These are phyloP conservation scores for Vigna unguiculata DNA, from an alignment of 306 rosid genomes.

Conservation along the genomic window DNA sequence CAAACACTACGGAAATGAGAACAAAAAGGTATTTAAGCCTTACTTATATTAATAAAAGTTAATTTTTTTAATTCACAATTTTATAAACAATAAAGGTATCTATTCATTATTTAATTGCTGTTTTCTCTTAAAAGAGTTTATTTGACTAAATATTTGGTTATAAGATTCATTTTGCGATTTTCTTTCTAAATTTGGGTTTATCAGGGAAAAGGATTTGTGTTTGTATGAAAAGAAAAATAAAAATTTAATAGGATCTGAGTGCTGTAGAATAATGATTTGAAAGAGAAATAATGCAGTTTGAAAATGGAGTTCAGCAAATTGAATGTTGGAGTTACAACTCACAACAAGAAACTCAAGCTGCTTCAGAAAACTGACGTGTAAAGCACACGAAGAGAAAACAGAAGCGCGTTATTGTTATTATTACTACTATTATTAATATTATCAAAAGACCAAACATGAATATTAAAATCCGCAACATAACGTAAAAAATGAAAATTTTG, in stretches of 20 bases:
- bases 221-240: not conserved
- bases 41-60: too few species aligned
- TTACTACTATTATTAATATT: not conserved
- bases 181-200: too few species aligned
- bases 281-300: not conserved
- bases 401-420: not conserved
- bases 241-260: not conserved
- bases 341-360: not conserved
- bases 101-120: too few species aligned
- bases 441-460: constrained; percentile 4
- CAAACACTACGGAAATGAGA: too few species aligned
- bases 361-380: constrained; percentile 34
- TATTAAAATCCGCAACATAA: constrained; percentile 31
- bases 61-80: too few species aligned
- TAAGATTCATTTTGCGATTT: too few species aligned
- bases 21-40: too few species aligned
- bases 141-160: too few species aligned
- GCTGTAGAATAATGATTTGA: not conserved
- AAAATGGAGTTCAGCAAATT: constrained; percentile 1
- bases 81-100: too few species aligned
- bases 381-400: constrained; percentile 9
- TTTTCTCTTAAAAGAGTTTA: too few species aligned
- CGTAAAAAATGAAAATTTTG: constrained; percentile 31
- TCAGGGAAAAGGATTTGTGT: too few species aligned
- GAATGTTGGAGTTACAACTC: not conserved